Conservation (phyloP, 768 basidiomycete species). For the Podaxis sp. region DNA sequence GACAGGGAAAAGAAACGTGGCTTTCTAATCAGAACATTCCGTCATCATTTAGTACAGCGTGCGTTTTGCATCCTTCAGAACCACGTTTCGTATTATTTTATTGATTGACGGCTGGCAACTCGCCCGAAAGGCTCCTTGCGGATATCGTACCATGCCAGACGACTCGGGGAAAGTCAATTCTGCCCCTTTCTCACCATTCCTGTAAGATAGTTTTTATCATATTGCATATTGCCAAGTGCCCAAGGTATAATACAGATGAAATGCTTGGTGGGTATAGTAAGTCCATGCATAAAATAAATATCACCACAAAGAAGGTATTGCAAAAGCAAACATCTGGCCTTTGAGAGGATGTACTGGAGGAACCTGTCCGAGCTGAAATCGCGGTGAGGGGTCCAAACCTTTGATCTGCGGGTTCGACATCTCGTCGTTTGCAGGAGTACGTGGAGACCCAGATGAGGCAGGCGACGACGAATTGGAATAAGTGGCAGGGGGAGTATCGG, state of each 20-base stretch:
- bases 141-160: not conserved
- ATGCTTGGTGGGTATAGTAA: not conserved
- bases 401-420: conserved; percentile 50
- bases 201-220: not conserved
- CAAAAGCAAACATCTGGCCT: conserved; percentile 63
- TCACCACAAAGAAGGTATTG: conserved; percentile 62
- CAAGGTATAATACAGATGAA: not conserved
- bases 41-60: conserved; percentile 1
- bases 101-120: not conserved
- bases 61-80: not conserved
- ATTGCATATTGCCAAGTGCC: not conserved
- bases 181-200: not conserved
- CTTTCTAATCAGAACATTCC: conserved; percentile 15
- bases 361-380: conserved; percentile 32
- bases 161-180: not conserved
- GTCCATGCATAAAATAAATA: conserved; percentile 18
- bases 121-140: not conserved
- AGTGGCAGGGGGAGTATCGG: conserved; percentile 55
- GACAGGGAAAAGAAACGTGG: conserved; percentile 7
- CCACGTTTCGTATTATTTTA: not conserved
- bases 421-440: conserved; percentile 53
- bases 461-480: conserved; percentile 56
- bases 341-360: conserved; percentile 46
- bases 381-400: conserved; percentile 37
- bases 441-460: conserved; percentile 59